Conservation (phyloP, 2,329 filamentous ascomycete species). For the Ceratocystis eucalypticola region DNA sequence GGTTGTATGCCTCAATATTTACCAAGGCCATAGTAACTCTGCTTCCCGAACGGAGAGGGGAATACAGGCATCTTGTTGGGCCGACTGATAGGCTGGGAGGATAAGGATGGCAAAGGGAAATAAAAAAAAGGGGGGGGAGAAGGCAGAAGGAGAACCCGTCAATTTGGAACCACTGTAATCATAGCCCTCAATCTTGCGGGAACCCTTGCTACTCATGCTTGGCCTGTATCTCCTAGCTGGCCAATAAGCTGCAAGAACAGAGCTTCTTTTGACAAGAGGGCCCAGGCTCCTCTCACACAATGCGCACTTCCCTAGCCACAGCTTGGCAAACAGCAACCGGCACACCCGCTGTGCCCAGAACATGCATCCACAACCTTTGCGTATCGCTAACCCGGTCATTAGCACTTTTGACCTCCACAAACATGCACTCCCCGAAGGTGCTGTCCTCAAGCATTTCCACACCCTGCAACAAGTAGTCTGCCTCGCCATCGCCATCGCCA, state of each 20-base stretch:
- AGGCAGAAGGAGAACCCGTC: conserved; percentile 11
- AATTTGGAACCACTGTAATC: conserved; percentile 12
- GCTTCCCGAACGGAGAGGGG: too few relatives aligned
- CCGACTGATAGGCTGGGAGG: background rate
- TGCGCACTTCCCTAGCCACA: conserved; percentile 34
- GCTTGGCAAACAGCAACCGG: conserved; percentile 68
- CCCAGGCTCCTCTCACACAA: background rate
- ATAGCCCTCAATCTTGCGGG: background rate
- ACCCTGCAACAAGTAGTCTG: background rate
- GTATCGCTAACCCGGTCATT: conserved; percentile 94
- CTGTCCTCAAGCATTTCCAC: too few relatives aligned
- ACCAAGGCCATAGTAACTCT: too few relatives aligned
- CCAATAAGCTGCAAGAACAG: background rate
- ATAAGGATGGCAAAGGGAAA: background rate
- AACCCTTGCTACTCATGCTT: background rate
- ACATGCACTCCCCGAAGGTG: conserved; percentile 49
- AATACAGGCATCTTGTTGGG: too few relatives aligned
- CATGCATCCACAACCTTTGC: conserved; percentile 92
- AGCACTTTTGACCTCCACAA: conserved; percentile 66
- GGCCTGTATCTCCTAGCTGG: background rate
- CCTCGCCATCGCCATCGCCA: background rate
- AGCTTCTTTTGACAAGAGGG: background rate
- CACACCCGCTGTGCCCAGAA: conserved; percentile 71
- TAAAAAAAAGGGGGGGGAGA: background rate
- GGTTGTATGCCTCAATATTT: too few relatives aligned